Base-by-base conservation (phyloP, 2,329 filamentous ascomycete genomes). In the Stromatinia cepivora region DNA sequence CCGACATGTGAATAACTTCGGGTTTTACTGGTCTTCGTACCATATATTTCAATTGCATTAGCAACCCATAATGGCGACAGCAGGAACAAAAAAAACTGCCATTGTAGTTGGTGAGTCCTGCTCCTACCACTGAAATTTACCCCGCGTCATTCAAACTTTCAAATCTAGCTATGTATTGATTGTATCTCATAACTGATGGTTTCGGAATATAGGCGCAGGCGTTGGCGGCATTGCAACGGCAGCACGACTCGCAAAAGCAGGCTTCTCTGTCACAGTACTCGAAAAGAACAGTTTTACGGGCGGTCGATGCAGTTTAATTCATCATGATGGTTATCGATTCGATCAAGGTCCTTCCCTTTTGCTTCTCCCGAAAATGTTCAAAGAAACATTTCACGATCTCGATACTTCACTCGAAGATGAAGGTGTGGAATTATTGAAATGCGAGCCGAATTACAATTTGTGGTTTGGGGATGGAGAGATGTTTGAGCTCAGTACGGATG, bases 271-370 rank as follows among this genome's bases (percentile, higher is more conserved):
- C n/a, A 92, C 89, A 0, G 88, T 93, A 1, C 80, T 93, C n/a
- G 91, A 93, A 79, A 92, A 92, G 82, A 92, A 93, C 76, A 81
- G 81, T 69, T 91, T 91, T 77, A 89, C 87, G 0, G 91, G 91
- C 58, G 91, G 91, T 5, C 83, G 91, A 67, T 93, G 90, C 79
- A 90, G 87, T 57, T 79, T 92, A 36, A 84, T 92, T 50, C 81
- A 86, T 66, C 81, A 86, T 70, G 80, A 86, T 61, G 87, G 86
- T 67, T 87, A 88, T 78, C 82, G 91, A 69, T 93, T 93, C 80
- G 91, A 93, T 76, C 90, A 92, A 81, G 91, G 91, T 0, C 91
- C 91, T 0, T 92, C 90, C 0, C 84, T 93, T 4, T 84, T 93
- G 25, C 83, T 93, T 0, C 86, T 93, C 8, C 91, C 91, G 2